These are phyloP conservation scores for Tetrapisispora namnaoensis DNA, from an alignment of 805 yeast species.

Conservation along the genomic window DNA sequence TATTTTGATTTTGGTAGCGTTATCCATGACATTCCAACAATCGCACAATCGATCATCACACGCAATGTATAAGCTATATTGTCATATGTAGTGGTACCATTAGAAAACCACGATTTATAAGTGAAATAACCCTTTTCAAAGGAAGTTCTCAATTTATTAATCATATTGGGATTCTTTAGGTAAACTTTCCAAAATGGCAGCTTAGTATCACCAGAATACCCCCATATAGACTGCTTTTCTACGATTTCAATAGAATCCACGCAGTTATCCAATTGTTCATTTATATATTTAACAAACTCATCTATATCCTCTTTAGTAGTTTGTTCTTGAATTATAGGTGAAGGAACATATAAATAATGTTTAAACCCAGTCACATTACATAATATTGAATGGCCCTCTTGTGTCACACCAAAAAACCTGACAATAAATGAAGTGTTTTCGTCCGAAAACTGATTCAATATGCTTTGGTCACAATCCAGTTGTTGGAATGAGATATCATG, in stretches of 20 bases:
- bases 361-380: constrained; percentile 83
- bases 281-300: constrained; percentile 38
- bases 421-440: constrained; percentile 43
- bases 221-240: constrained; percentile 86
- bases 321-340: constrained; percentile 54
- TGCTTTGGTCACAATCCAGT: constrained; percentile 85
- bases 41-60: constrained; percentile 84
- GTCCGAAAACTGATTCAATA: constrained; percentile 31
- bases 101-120: constrained; percentile 52
- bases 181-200: constrained; percentile 71
- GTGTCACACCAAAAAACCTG: constrained; percentile 88
- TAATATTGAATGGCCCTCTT: constrained; percentile 75
- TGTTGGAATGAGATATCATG: constrained; percentile 74
- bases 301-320: constrained; percentile 25
- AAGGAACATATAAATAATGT: constrained; percentile 88
- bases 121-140: constrained; percentile 77
- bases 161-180: constrained; percentile 53
- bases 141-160: constrained; percentile 61
- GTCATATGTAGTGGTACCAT: constrained; percentile 69
- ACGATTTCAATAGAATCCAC: constrained; percentile 55
- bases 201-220: constrained; percentile 69
- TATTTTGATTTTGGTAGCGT: constrained; percentile 75
- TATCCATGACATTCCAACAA: constrained; percentile 96
- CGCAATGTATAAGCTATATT: constrained; percentile 80
- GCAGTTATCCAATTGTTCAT: constrained; percentile 41